Evolutionary conservation across 441 rosid species (phyloP).

Genomic region (Metrosideros polymorpha): DNA sequence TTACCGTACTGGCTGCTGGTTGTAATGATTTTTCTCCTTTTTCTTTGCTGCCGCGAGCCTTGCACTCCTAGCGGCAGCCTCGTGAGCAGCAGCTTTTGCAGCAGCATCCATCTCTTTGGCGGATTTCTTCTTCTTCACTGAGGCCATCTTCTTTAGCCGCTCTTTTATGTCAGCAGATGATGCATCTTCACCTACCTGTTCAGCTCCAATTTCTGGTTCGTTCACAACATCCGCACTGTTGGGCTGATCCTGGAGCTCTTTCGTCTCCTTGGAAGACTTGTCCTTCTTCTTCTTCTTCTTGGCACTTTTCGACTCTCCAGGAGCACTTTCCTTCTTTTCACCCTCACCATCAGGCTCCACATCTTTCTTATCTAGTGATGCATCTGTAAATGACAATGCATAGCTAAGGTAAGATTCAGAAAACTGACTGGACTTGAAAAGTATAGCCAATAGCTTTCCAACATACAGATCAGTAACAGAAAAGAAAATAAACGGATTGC

Average conservation of each 20-base stretch:
- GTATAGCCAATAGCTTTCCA: not conserved
- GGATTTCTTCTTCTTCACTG: slow-evolving; percentile 46
- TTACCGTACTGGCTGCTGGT: slow-evolving; percentile 55
- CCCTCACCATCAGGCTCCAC: slow-evolving; percentile 16
- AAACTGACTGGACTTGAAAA: not conserved
- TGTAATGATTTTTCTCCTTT: slow-evolving; percentile 58
- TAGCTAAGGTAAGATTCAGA: not conserved
- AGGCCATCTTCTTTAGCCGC: slow-evolving; percentile 39
- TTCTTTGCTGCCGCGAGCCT: slow-evolving; percentile 55
- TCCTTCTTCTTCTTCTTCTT: slow-evolving; percentile 58
- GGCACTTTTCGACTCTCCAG: slow-evolving; percentile 37
- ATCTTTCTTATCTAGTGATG: slow-evolving; percentile 17
- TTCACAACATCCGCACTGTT: not conserved
- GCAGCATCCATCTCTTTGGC: slow-evolving; percentile 47
- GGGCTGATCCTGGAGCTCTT: slow-evolving; percentile 27
- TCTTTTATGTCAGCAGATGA: slow-evolving; percentile 35
- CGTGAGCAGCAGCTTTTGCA: slow-evolving; percentile 48
- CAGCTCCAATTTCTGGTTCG: slow-evolving; percentile 13
- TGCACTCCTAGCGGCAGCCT: slow-evolving; percentile 54
- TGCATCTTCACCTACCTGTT: slow-evolving; percentile 22
- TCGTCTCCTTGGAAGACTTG: slow-evolving; percentile 26
- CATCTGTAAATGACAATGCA: slow-evolving; percentile 3
- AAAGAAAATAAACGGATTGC: not conserved
- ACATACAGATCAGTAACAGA: not conserved
- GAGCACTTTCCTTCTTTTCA: slow-evolving; percentile 31